Evolutionary conservation across 2,329 filamentous ascomycete species (phyloP).

Genomic region (Colletotrichum acutatum): DNA sequence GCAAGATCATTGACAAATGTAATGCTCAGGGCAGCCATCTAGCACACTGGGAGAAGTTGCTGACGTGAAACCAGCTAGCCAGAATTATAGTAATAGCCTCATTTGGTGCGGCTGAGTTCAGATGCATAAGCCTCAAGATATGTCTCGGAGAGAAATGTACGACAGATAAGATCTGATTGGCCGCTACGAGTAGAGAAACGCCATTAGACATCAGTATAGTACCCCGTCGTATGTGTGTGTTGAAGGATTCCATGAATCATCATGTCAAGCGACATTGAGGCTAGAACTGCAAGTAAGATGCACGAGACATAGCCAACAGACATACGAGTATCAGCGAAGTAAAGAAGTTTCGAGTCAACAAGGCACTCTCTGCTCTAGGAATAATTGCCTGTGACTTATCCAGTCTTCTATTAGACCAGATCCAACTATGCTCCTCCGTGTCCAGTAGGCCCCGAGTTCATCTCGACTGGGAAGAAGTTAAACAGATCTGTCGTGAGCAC

Average conservation of each 20-base stretch:
- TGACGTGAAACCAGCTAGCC: not conserved
- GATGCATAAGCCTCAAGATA: not conserved
- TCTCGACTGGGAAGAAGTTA: slow-evolving; percentile 40
- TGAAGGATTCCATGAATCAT: too few species aligned
- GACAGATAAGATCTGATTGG: too few species aligned
- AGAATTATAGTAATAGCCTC: not conserved
- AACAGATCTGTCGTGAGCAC: slow-evolving; percentile 43
- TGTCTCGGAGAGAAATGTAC: too few species aligned
- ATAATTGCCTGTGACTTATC: not conserved
- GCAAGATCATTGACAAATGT: not conserved
- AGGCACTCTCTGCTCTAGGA: not conserved
- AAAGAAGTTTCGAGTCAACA: not conserved
- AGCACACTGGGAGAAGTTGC: not conserved
- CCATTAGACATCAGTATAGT: too few species aligned
- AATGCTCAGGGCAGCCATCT: not conserved
- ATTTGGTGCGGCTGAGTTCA: not conserved
- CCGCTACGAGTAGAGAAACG: too few species aligned
- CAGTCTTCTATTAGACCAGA: not conserved
- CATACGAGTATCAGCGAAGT: not conserved
- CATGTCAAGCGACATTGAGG: too few species aligned
- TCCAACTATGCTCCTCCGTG: not conserved
- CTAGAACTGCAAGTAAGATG: too few species aligned
- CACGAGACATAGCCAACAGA: too few species aligned
- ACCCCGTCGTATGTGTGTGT: too few species aligned
- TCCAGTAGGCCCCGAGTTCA: slow-evolving; percentile 5